Evolutionary conservation across 23 red algal species (phyloP).

Genomic region (Gracilaria domingensis): DNA sequence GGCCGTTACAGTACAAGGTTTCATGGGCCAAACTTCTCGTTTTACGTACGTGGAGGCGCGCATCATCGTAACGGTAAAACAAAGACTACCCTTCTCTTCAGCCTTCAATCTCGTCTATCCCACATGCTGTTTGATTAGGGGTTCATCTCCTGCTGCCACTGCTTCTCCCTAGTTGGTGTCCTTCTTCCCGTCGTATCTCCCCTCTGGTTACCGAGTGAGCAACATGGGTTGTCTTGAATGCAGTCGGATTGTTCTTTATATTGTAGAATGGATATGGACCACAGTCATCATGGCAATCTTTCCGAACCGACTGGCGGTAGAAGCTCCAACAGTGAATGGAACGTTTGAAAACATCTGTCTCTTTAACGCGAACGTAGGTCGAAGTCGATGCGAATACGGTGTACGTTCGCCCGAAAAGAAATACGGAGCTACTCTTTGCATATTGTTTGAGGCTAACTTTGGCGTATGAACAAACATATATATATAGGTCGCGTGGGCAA

Average conservation of each 20-base stretch:
- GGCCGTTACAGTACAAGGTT: neutral
- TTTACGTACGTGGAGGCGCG: neutral
- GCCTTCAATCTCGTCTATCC: neutral
- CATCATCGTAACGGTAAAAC: constrained; percentile 21
- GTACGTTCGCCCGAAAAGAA: constrained; percentile 15
- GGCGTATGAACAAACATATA: neutral
- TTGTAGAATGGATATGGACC: constrained; percentile 71
- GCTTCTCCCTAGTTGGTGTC: neutral
- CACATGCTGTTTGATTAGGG: no score
- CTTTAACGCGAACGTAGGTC: constrained; percentile 51
- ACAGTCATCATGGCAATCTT: constrained; percentile 56
- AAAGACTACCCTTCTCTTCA: neutral
- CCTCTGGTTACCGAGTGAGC: no score
- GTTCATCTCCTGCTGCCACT: no score
- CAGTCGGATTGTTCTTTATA: constrained; percentile 56
- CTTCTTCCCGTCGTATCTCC: neutral
- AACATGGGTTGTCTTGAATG: constrained; percentile 53
- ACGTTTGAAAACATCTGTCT: constrained; percentile 40
- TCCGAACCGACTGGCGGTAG: constrained; percentile 35
- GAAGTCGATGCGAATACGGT: constrained; percentile 55
- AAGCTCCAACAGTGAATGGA: constrained; percentile 18
- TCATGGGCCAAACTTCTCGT: neutral
- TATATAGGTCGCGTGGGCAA: constrained; percentile 54
- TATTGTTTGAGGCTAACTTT: neutral
- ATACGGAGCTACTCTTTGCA: neutral